A percentile compares a stretch with the other conserved stretches of the same genome.
Evolutionary conservation across 192 early-diverging fungal genomes (phyloP).

Genomic region (Coemansia furcata): DNA sequence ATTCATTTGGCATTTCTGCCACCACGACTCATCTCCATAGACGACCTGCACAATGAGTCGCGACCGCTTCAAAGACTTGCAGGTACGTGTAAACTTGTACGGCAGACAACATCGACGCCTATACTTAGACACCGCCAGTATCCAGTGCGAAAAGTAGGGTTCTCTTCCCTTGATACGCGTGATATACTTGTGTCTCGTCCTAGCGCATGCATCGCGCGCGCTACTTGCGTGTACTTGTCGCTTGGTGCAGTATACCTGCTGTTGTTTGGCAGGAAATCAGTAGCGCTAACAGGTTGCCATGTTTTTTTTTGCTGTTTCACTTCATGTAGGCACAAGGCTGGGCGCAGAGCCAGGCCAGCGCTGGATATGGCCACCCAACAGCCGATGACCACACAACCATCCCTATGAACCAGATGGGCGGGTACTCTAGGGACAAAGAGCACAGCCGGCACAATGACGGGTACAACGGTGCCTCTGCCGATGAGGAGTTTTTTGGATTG

Average conservation of each 20-base stretch:
- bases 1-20: background rate
- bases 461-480: background rate
- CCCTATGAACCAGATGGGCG: constrained; percentile 3
- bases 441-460: background rate
- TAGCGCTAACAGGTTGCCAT: background rate
- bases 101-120: background rate
- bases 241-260: background rate
- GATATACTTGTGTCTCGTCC: background rate
- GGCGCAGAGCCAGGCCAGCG: constrained; percentile 4
- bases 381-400: background rate
- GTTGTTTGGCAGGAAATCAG: background rate
- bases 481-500: constrained; percentile 10
- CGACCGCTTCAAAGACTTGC: constrained; percentile 22
- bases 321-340: constrained; percentile 9
- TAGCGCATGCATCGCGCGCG: background rate
- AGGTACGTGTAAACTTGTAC: constrained; percentile 13
- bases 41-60: constrained; percentile 13
- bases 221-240: background rate
- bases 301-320: background rate
- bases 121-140: background rate
- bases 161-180: background rate
- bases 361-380: background rate
- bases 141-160: background rate
- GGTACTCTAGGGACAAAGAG: background rate
- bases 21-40: background rate